A percentile compares a stretch with the other conserved stretches of the same genome.
Evolutionary conservation across 225 moss, liverwort and hornwort genomes (phyloP).

Genomic region (Pseudoscleropodium purum): DNA sequence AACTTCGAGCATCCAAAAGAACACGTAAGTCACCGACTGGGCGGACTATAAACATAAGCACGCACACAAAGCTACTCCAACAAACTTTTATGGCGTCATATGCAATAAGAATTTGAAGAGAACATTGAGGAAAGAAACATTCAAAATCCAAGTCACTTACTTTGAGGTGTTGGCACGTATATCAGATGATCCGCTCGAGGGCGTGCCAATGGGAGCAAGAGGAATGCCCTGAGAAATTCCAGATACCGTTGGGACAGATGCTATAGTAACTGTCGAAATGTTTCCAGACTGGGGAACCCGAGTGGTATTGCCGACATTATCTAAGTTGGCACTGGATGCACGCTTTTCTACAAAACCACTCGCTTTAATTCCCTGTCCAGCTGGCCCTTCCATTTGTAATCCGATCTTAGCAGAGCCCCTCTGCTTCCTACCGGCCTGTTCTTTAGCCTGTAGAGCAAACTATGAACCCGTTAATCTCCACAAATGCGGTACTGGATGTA

Average conservation of each 20-base stretch:
- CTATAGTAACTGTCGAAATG: constrained; percentile 16
- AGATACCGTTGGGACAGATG: constrained; percentile 24
- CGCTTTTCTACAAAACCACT: constrained; percentile 51
- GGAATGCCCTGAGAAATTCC: constrained; percentile 46
- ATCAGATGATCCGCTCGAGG: constrained; percentile 63
- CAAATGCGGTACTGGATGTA: not conserved
- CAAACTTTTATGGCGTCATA: not conserved
- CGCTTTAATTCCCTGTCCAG: constrained; percentile 47
- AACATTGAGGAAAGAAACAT: not conserved
- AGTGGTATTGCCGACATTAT: constrained; percentile 29
- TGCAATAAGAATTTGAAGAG: not conserved
- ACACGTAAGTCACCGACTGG: not conserved
- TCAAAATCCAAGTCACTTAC: constrained; percentile 39
- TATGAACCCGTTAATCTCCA: not conserved
- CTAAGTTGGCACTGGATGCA: constrained; percentile 30
- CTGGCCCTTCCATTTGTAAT: constrained; percentile 39
- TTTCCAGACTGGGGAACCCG: constrained; percentile 52
- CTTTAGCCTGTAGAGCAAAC: constrained; percentile 59
- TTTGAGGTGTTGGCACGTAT: constrained; percentile 52
- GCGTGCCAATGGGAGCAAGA: constrained; percentile 90
- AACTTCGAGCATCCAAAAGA: not conserved
- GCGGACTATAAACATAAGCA: not conserved
- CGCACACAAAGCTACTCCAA: not conserved
- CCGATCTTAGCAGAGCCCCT: constrained; percentile 49
- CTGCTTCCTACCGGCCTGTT: constrained; percentile 83